A percentile compares a stretch with the other conserved stretches of the same genome.
phyloP scores from a whole-genome alignment of 257 asterid species.

The Scutellaria barbata region DNA sequence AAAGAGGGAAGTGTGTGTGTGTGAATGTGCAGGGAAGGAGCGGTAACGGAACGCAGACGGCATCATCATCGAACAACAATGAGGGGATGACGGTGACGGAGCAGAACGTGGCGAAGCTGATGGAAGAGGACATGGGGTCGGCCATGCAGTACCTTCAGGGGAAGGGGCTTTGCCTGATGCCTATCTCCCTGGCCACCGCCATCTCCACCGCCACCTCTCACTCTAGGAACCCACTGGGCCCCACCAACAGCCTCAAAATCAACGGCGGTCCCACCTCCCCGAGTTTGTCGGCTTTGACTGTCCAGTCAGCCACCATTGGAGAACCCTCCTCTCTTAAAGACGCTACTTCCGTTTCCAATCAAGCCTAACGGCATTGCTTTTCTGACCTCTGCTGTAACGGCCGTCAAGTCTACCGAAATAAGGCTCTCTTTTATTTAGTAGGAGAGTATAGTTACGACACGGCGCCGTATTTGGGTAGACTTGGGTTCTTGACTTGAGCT shows the following conservation, averaged over 20 bases:
- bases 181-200: conserved; percentile 85
- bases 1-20: background rate
- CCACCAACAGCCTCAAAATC: conserved; percentile 23
- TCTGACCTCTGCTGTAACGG: conserved; percentile 34
- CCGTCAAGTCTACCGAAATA: conserved; percentile 64
- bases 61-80: conserved; percentile 61
- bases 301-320: conserved; percentile 61
- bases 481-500: conserved; percentile 48
- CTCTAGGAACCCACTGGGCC: conserved; percentile 48
- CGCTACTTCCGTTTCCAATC: conserved; percentile 53
- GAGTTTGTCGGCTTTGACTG: conserved; percentile 69
- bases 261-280: conserved; percentile 70
- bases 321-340: conserved; percentile 58
- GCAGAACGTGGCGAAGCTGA: conserved; percentile 89
- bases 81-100: conserved; percentile 77
- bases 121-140: conserved; percentile 97
- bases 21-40: conserved; percentile 46
- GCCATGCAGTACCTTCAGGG: conserved; percentile 98
- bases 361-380: conserved; percentile 30
- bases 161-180: conserved; percentile 95
- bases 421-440: conserved; percentile 33
- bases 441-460: conserved; percentile 32
- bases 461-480: conserved; percentile 69
- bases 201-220: conserved; percentile 83
- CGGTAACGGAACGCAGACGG: conserved; percentile 61